Evolutionary conservation across 495 filamentous ascomycete species (phyloP), one percentile per base, ranked within the genome.

Genomic region (Talaromyces adpressus): DNA sequence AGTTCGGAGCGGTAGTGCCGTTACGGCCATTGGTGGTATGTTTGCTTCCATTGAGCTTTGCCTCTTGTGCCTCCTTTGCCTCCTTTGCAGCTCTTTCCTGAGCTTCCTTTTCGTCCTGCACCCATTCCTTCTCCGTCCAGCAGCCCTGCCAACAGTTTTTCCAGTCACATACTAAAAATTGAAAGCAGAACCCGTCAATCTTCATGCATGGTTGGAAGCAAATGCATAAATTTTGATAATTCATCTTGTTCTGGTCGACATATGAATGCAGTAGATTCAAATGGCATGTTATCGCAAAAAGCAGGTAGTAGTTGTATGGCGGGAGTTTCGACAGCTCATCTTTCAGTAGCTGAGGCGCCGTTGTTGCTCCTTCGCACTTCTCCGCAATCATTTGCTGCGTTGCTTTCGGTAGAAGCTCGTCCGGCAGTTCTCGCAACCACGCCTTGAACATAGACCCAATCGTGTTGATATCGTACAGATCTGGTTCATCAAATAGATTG

Each of bases 181-280:
- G 87, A 81, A 97, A 96, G 76, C 90, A 93, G 70, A 90, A 92
- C 4, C 85, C 82, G 71, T 96, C 92, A 51, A 97, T 93, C 68
- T 91, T 92, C 82, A 97, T 88, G 74, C 90, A 94, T 4, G 92
- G 92, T 78, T 94, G 91, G 76, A 96, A 95, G 79, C 92, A 97
- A 65, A 96, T 92, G 76, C 90, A 93, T 1, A 97, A 84, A 65
- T 96, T 96, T 67, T 86, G 83, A 72, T 91, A 96, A 72, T 92
- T 89, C 92, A 97, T 97, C 79, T 93, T 93, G 80, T 95, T 97
- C 73, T 89, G 89, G 36, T 91, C 90, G 30, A 87, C 85, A 70
- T 93, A 91, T 0, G 88, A 89, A 64, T 92, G 89, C 14, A 97
- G 84, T 4, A 96, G 83, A 70, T 90, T 92, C 39, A 96, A 85